Evolutionary conservation across 225 moss, liverwort and hornwort species (phyloP), one percentile per base, ranked within the genome.

Genomic region (Physcomitrium patens): DNA sequence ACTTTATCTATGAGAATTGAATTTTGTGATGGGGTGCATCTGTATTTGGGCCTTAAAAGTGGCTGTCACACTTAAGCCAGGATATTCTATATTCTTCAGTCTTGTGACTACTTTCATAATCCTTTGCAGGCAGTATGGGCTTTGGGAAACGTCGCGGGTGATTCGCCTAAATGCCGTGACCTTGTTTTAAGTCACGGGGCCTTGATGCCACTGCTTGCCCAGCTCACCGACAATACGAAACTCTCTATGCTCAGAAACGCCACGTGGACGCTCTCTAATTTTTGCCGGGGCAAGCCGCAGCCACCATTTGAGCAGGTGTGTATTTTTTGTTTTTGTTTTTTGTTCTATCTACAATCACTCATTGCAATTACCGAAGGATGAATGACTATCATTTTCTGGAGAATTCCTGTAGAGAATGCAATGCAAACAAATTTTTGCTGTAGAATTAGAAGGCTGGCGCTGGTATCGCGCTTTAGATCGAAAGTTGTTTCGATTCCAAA

Each of bases 271-370:
- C 86, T 97, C 7, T 97, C 97, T 0, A 97, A 97, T 63, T 97
- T 97, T 10, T 97, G 97, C 70, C 91, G 97, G 62, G 97, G 97
- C 55, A 97, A 97, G 71, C 97, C 97, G 12, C 97, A 97, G 80
- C 97, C 97, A 7, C 81, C 80, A 0, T 97, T 94, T 28, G 97
- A 97, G 85, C 97, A 97, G 97, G 97, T 94, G 61, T 19, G 76
- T 23, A 15, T 9, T 4, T 37, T 37, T 37, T 37, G 7, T 37
- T 37, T 37, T 7, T 37, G 7, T 37, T 37, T 37, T 37, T 37
- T 37, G 7, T 7, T 37, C 4, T 37, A 2, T 37, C 4, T 7
- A 37, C 2, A 7, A 37, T 37, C 31, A 37, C 31, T 37, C 7
- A 7, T 4, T 37, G 31, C 31, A 7, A 37, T 1, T 4, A 37